Base-by-base conservation (phyloP, 352 stramenopile genomes). In the Globisporangium cederbergense region DNA sequence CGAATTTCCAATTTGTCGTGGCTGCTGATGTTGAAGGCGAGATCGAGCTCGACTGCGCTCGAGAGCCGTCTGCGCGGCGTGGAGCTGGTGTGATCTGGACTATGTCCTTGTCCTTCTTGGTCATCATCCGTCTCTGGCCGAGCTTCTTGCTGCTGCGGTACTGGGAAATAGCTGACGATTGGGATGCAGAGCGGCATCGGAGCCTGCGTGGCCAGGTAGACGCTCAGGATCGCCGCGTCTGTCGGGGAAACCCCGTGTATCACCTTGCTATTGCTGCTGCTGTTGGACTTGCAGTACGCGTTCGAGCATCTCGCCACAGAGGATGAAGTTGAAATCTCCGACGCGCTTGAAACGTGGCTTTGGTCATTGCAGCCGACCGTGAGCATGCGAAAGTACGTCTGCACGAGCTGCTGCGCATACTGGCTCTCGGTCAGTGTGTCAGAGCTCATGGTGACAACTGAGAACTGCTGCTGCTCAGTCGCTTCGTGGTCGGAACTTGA, bases 341-440 rank as follows among this genome's bases (percentile, higher is more conserved):
- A 10, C n/a, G 6, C 18, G 14, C 6, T 40, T 40, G 16, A 34
- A 36, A 36, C 22, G 7, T 56, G 7, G 14, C 28, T 40, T 16
- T 7, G 2, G 4, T 9, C 4, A 3, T 62, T 64, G 52, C 83
- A 91, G 1, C 83, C 80, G 47, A 73, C 60, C 0, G 74, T 91
- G 36, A 91, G 54, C 76, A 91, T 89, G 28, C 28, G 38, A 42
- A 89, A 91, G 61, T 91, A 91, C 47, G 70, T 59, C 18, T 67
- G 61, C 53, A 91, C 79, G 13, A 91, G 76, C n/a, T 72, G 63
- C n/a, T 65, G 65, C 58, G 83, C 83, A 58, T 91, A 91, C 20
- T 46, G 65, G 22, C 70, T 42, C 30, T 58, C 28, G 51, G 7
- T 45, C 28, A 40, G 1, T 28, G 3, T 3, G 9, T 4, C 40